These are phyloP conservation scores for Cyberlindnera suaveolens DNA, from an alignment of 805 yeast genomes.

Conservation along the genomic window DNA sequence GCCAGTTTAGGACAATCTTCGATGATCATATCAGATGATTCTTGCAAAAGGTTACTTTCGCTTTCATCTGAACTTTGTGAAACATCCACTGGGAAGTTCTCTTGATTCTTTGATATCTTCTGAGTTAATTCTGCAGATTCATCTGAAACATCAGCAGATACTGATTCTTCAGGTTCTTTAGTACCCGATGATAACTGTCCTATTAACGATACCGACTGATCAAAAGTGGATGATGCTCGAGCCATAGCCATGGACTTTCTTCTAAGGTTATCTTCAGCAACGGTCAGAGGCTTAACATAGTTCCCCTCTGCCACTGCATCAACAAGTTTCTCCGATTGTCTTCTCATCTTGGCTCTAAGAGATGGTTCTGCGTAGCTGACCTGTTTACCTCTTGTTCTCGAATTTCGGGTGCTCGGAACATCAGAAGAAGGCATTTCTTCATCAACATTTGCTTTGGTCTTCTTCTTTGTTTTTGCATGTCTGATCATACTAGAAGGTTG, in stretches of 20 bases:
- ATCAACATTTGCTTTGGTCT: slow-evolving; percentile 27
- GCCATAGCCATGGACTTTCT: no score
- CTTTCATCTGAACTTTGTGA: no score
- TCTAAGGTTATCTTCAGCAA: no score
- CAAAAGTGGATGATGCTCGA: no score
- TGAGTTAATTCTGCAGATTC: no score
- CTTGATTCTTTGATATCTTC: slow-evolving; percentile 4
- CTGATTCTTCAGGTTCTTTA: no score
- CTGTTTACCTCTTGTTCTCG: slow-evolving; percentile 49
- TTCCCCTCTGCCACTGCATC: slow-evolving; percentile 44
- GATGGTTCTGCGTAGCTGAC: slow-evolving; percentile 68
- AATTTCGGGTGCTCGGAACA: slow-evolving; percentile 24
- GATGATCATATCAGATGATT: no score
- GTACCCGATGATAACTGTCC: no score
- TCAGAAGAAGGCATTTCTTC: slow-evolving; percentile 32
- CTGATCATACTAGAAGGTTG: slow-evolving; percentile 19
- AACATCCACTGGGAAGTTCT: slow-evolving; percentile 1
- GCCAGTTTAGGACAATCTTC: not conserved
- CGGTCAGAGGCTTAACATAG: slow-evolving; percentile 4
- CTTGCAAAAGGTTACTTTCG: no score
- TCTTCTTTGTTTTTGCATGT: slow-evolving; percentile 26
- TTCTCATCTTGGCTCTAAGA: slow-evolving; percentile 59
- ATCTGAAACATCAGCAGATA: no score
- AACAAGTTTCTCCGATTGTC: slow-evolving; percentile 51
- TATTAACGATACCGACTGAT: no score